phyloP scores from a whole-genome alignment of 768 basidiomycete species.

The Lyophyllum shimeji region DNA sequence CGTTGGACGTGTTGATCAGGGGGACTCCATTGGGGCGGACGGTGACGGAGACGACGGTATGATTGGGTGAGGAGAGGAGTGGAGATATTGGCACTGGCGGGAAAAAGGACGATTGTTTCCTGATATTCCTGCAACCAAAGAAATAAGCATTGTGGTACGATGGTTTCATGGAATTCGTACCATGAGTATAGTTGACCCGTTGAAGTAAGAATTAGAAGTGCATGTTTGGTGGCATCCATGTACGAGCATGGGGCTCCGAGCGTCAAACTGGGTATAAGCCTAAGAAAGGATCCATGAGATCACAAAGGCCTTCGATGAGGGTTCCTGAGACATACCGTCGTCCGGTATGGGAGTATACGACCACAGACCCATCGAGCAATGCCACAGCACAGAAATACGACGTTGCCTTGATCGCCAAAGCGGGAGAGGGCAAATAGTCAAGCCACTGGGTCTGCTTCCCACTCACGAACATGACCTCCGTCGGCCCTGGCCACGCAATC shows the following conservation, averaged over 20 bases:
- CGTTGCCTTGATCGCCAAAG: constrained; percentile 66
- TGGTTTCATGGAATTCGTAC: constrained; percentile 40
- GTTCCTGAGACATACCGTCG: constrained; percentile 57
- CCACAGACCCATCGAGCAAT: constrained; percentile 76
- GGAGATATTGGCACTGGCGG: constrained; percentile 62
- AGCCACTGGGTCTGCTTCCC: constrained; percentile 82
- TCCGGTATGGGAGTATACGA: constrained; percentile 82
- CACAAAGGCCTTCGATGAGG: not conserved
- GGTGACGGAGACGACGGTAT: constrained; percentile 58
- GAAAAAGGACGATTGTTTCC: constrained; percentile 63
- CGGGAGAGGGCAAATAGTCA: constrained; percentile 80
- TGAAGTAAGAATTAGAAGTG: constrained; percentile 71
- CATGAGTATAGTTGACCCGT: constrained; percentile 74
- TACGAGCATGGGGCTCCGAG: constrained; percentile 72
- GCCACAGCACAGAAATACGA: constrained; percentile 71
- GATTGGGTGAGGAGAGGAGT: constrained; percentile 59
- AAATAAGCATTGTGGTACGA: constrained; percentile 1
- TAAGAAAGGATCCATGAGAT: constrained; percentile 27
- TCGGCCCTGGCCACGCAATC: constrained; percentile 40
- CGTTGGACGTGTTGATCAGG: constrained; percentile 72
- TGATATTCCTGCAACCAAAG: constrained; percentile 61
- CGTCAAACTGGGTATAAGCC: constrained; percentile 74
- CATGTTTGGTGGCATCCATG: constrained; percentile 63
- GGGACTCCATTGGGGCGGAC: constrained; percentile 82
- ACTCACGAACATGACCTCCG: constrained; percentile 65